phyloP scores from a whole-genome alignment of 2,329 filamentous ascomycete genomes.

The Aspergillus phoenicis region DNA sequence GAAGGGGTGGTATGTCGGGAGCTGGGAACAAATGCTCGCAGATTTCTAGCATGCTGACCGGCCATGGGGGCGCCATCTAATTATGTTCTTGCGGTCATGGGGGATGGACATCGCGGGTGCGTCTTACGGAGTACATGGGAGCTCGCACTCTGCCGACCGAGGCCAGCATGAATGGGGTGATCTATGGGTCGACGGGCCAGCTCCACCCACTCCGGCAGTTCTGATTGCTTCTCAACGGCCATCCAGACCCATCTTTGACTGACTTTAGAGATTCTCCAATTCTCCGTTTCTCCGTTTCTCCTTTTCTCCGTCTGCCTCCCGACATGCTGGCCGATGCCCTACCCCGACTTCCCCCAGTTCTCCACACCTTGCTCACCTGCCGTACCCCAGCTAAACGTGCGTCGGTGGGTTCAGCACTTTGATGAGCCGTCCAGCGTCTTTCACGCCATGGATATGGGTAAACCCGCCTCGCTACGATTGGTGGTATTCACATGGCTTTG shows the following conservation, averaged over 20 bases:
- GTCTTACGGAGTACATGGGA: too few species aligned
- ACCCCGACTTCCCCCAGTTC: conserved; percentile 3
- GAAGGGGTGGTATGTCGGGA: neutral
- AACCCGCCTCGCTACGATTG: neutral
- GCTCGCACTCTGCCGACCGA: too few species aligned
- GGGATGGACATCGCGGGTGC: neutral
- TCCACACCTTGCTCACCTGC: neutral
- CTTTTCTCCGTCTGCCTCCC: neutral
- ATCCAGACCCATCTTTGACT: neutral
- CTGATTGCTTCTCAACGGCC: neutral
- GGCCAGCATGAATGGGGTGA: too few species aligned
- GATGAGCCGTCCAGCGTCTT: neutral
- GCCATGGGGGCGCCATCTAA: neutral
- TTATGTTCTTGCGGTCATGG: neutral
- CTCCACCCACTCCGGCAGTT: neutral
- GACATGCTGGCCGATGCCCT: neutral
- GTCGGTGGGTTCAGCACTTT: neutral
- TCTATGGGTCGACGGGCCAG: neutral
- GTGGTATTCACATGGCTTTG: neutral
- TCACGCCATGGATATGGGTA: neutral
- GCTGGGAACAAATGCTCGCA: too few species aligned
- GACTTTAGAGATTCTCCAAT: neutral
- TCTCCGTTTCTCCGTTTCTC: conserved; percentile 14
- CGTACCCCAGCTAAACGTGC: neutral
- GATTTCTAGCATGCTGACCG: neutral